Evolutionary conservation across 106 monocot genomes (phyloP).

Genomic region (Amphibolis antarctica): DNA sequence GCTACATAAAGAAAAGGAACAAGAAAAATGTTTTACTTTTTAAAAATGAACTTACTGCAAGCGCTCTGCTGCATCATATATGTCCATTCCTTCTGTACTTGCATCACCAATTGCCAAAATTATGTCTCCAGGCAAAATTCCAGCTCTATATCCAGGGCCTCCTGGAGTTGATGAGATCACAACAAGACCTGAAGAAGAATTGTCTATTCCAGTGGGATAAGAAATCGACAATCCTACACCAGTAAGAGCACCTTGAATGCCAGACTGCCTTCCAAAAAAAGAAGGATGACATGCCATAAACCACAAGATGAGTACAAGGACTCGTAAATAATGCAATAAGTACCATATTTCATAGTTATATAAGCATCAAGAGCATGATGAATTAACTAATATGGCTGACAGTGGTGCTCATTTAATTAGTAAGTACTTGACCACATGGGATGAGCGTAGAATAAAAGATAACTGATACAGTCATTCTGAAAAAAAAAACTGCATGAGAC

Average conservation of each 20-base stretch:
- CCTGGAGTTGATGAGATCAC: constrained; percentile 77
- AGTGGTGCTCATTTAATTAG: too few species aligned
- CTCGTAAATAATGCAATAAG: not conserved
- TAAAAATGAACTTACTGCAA: constrained; percentile 57
- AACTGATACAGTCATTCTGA: too few species aligned
- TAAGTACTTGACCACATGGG: too few species aligned
- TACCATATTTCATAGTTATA: not conserved
- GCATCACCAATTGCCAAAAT: constrained; percentile 68
- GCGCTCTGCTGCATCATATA: constrained; percentile 90
- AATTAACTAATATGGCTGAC: too few species aligned
- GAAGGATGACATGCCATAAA: not conserved
- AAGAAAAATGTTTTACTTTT: not conserved
- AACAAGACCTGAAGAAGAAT: constrained; percentile 47
- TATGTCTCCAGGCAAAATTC: constrained; percentile 71
- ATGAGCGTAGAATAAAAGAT: too few species aligned
- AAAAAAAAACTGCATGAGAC: too few species aligned
- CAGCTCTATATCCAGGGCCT: constrained; percentile 77
- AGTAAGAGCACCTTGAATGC: constrained; percentile 86
- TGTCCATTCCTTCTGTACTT: constrained; percentile 87
- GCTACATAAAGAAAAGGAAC: not conserved
- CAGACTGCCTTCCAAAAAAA: constrained; percentile 90
- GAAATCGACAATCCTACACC: constrained; percentile 97
- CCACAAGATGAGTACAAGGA: not conserved
- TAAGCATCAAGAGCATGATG: too few species aligned
- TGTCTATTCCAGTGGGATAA: constrained; percentile 54